Conservation (phyloP, 2,329 filamentous ascomycete species). For the Fusarium chuoi region DNA sequence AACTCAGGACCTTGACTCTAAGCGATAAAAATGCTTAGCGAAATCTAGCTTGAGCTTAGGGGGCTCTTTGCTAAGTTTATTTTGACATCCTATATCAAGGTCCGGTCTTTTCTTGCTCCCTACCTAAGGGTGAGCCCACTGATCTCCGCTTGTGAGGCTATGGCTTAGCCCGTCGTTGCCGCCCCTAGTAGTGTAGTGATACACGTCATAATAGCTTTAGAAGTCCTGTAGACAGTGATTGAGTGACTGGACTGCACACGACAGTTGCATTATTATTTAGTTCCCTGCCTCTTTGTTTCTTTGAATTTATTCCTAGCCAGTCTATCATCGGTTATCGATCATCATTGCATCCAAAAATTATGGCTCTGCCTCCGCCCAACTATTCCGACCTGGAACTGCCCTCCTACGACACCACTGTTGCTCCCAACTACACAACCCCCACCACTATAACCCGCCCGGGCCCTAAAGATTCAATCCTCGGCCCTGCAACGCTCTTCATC, state of each 20-base stretch:
- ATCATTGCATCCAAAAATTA: slow-evolving; percentile 10
- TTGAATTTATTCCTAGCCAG: not conserved
- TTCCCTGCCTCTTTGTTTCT: not conserved
- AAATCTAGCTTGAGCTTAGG: too few species aligned
- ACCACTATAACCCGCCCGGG: slow-evolving; percentile 10
- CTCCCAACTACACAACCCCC: slow-evolving; percentile 2
- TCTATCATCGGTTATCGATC: not conserved
- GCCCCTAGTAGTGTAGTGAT: not conserved
- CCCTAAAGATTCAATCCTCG: slow-evolving; percentile 28
- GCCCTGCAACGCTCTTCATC: slow-evolving; percentile 48
- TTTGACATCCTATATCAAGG: too few species aligned
- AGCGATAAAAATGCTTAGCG: too few species aligned
- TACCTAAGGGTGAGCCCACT: not conserved
- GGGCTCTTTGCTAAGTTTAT: too few species aligned
- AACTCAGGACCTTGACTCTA: too few species aligned
- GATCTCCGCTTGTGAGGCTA: slow-evolving; percentile 2
- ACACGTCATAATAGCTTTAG: slow-evolving; percentile 31
- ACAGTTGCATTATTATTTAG: slow-evolving; percentile 15
- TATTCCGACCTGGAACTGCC: slow-evolving; percentile 30
- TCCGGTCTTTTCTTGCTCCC: too few species aligned
- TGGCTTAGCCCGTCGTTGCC: not conserved
- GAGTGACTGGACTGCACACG: slow-evolving; percentile 4
- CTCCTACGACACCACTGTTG: slow-evolving; percentile 37
- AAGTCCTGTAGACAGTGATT: slow-evolving; percentile 7
- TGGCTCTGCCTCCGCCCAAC: slow-evolving; percentile 20